Base-by-base conservation (phyloP, 306 rosid genomes). In the Begonia loranthoides region DNA sequence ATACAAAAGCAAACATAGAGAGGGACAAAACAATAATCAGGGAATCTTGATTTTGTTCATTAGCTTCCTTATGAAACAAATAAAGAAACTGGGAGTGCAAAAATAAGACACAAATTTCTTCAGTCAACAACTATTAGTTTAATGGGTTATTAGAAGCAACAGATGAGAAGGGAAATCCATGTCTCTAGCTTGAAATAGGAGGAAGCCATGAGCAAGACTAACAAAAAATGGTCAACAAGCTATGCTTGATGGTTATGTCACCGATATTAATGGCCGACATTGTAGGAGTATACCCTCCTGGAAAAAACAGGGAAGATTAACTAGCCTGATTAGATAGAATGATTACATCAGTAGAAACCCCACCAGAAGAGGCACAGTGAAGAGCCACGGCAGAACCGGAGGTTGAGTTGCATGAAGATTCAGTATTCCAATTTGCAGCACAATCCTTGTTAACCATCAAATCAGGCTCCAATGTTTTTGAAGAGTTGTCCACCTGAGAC, bases 291-390 rank as follows among this genome's bases (percentile, higher is more conserved):
- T n/a, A n/a, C n/a, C n/a, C n/a, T n/a, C n/a, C n/a, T n/a, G n/a
- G n/a, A n/a, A n/a, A n/a, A n/a, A n/a, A n/a, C n/a, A n/a, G n/a
- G n/a, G n/a, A n/a, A n/a, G 33, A 38, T 69, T 61, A 69, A 66
- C 79, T 70, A 62, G 72, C 81, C 76, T 61, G 69, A 65, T 76
- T 76, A 52, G 82, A 73, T 49, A 65, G 54, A 69, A 69, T 67
- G 17, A 64, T 58, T 59, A 60, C 80, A 61, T 65, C 78, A 15
- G 77, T 33, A 56, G 65, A 74, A 56, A 66, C 50, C 46, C 47
- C 67, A 45, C 73, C 74, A 48, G 65, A 50, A 63, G 83, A 59
- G 39, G 75, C 63, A 17, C 73, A 71, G 58, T 61, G 76, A 74
- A 76, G 63, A 61, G 71, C 68, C 63, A 54, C 63, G 14, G 52